Base-by-base conservation (phyloP, 805 yeast genomes). In the Lachancea thermotolerans region DNA sequence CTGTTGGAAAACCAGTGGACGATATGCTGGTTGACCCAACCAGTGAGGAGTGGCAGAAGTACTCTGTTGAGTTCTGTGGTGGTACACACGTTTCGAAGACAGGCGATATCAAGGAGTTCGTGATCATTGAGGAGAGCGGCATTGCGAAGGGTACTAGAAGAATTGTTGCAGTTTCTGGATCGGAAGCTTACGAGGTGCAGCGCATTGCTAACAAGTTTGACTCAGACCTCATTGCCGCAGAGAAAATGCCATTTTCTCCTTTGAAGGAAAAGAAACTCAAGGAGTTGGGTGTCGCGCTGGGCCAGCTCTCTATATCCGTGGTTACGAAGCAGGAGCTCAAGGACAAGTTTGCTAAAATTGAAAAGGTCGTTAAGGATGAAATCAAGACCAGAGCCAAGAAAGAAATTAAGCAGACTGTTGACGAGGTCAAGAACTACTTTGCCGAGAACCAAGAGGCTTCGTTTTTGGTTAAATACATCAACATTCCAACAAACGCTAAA, bases 131-230 rank as follows among this genome's bases (percentile, higher is more conserved):
- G 73, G 99, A 93, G 70, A 79, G 87, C 52, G 98, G 99, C 69
- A 93, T 93, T 66, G 98, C 99, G 49, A 93, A 93, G 72, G 99
- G 99, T 69, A 88, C 89, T 51, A 82, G 99, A 71, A 87, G 99
- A 75, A 85, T 93, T 64, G 96, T 93, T 47, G 98, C 96, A 25
- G 96, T 93, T 42, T 85, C 97, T 14, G 98, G 98, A 39, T 72
- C 78, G 43, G 95, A 81, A 52, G 98, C 99, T 12, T 81, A 78
- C 57, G 91, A 81, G 57, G 97, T 89, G 42, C 96, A 93, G 74
- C 77, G 86, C 64, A 64, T 83, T 52, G 96, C 97, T 42, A 59
- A 63, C 27, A 91, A 83, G 47, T 91, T 82, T 60, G 81, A 74
- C 30, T 71, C 69, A 39, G 73, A 76, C 41, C 74, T 93, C 49